Base-by-base conservation (phyloP, 1,139 yeast genomes). In the Groenewaldozyma sp. region DNA sequence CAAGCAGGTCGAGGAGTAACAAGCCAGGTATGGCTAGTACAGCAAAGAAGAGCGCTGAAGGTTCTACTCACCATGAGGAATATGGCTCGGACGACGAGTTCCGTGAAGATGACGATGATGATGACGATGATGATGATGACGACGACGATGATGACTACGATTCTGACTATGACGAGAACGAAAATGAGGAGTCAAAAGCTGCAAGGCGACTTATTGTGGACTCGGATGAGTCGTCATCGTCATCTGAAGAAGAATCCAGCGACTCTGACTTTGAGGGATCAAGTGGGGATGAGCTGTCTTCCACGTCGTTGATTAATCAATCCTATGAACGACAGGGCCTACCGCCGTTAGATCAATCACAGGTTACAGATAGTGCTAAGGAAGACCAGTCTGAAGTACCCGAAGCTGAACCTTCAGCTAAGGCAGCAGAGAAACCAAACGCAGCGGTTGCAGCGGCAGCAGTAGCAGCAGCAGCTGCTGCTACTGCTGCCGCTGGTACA, bases 71-170 rank as follows among this genome's bases (percentile, higher is more conserved):
- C n/a, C n/a, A n/a, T n/a, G n/a, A n/a, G n/a, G n/a, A n/a, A n/a
- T n/a, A n/a, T n/a, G n/a, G n/a, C n/a, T n/a, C n/a, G 10, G 36
- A 28, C 18, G 34, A 26, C 9, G 36, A 39, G 31, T 28, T 28
- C 6, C 9, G 31, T n/a, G 14, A 24, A 16, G 36, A 24, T 7
- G 39, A 36, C 2, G 34, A 34, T 10, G 34, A 28, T n/a, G 17
- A 22, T 22, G 35, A 35, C 14, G 27, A 34, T 20, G 28, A 16
- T 21, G 16, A 29, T 14, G 17, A 24, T 20, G 4, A 17, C 11
- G n/a, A 28, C 18, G 4, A 19, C 13, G 31, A 11, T 28, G 31
- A 14, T 28, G 31, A 28, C n/a, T 7, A 28, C 31, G 17, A n/a
- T 28, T 7, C 7, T n/a, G 16, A 28, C 17, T 7, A 28, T n/a